Conservation (phyloP, 1,284 basidiomycete genomes). For the Puccinia triticina region DNA sequence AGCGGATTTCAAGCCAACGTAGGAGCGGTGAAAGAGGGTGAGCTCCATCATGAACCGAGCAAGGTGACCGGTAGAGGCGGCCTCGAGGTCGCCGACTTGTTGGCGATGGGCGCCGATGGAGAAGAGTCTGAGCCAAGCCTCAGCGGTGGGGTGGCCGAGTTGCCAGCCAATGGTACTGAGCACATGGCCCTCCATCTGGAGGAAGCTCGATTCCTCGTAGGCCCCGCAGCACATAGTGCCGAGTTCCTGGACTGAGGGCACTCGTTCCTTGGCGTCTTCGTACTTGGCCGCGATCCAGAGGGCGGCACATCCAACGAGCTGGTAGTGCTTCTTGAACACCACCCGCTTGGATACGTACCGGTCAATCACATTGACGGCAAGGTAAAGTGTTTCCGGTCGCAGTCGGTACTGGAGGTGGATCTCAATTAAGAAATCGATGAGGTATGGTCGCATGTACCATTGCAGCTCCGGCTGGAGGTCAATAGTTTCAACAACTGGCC, state of each 20-base stretch:
- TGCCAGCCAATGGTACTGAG: conserved; percentile 94
- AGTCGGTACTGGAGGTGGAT: conserved; percentile 96
- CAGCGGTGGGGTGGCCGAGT: conserved; percentile 95
- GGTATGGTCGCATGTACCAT: conserved; percentile 88
- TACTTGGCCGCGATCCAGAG: conserved; percentile 99
- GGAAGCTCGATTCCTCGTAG: conserved; percentile 93
- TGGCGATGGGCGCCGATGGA: conserved; percentile 59
- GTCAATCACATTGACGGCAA: conserved; percentile 97
- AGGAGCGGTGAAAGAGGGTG: conserved; percentile 94
- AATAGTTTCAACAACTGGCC: conserved; percentile 86
- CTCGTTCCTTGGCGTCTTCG: conserved; percentile 97
- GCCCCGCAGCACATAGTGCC: conserved; percentile 91
- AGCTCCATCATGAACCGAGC: conserved; percentile 98
- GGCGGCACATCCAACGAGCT: conserved; percentile 96
- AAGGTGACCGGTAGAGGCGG: conserved; percentile 78
- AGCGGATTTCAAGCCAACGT: conserved; percentile 81
- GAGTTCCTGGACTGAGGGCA: conserved; percentile 90
- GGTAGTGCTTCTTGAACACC: conserved; percentile 98
- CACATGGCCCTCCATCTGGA: conserved; percentile 95
- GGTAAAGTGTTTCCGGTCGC: conserved; percentile 95
- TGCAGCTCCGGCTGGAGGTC: conserved; percentile 95
- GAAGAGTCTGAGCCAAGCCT: conserved; percentile 83
- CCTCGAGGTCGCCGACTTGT: conserved; percentile 22
- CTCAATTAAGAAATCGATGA: conserved; percentile 98
- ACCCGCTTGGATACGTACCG: conserved; percentile 98